These are phyloP conservation scores for Pyrus bretschneideri DNA, from an alignment of 306 rosid genomes.

Conservation along the genomic window DNA sequence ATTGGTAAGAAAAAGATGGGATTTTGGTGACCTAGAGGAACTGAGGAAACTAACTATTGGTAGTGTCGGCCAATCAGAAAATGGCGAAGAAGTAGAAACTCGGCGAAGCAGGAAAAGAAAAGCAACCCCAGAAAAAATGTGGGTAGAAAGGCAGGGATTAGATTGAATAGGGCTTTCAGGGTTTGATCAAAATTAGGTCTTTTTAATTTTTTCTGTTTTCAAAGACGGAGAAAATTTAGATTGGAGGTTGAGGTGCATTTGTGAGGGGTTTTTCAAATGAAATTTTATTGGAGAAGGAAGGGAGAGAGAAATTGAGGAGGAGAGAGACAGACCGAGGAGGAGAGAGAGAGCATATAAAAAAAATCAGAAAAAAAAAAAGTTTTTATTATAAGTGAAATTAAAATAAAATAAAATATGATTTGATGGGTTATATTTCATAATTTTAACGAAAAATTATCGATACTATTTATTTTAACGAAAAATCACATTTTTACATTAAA, in stretches of 20 bases:
- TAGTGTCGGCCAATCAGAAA: conserved; percentile 43
- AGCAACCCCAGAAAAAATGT: conserved; percentile 20
- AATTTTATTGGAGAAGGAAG: not conserved
- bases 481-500: too few species aligned
- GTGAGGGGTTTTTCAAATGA: conserved; percentile 13
- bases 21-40: conserved; percentile 43
- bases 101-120: conserved; percentile 13
- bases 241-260: conserved; percentile 18
- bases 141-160: conserved; percentile 22
- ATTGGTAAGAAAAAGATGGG: conserved; percentile 13
- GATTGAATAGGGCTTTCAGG: conserved; percentile 22
- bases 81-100: conserved; percentile 16
- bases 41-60: conserved; percentile 39
- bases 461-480: too few species aligned
- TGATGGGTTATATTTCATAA: not conserved
- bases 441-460: too few species aligned
- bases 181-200: conserved; percentile 50
- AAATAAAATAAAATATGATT: not conserved
- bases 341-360: not conserved
- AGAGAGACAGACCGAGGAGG: not conserved
- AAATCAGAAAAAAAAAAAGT: not conserved
- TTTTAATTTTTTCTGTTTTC: not conserved
- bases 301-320: not conserved
- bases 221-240: conserved; percentile 17
- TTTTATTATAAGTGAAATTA: not conserved